Percentiles rank a stretch among this genome's conserved stretches.
Conservation (phyloP, 805 yeast species). For the Cyberlindnera xishuangbannaensis region DNA sequence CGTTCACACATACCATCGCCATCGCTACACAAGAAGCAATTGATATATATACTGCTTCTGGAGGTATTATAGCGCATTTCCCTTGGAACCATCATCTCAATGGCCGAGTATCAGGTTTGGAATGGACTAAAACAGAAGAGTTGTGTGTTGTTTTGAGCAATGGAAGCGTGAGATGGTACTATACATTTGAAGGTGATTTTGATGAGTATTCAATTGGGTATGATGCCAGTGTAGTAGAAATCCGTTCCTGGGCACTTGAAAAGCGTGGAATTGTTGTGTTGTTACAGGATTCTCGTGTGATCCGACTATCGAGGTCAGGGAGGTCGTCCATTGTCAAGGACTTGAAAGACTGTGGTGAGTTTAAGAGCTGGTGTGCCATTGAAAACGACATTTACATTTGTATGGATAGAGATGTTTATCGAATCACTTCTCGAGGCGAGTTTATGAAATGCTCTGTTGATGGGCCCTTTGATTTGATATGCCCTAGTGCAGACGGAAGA, state of each 20-base stretch:
- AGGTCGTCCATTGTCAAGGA: constrained; percentile 1
- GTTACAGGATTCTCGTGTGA: constrained; percentile 4
- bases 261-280: constrained; percentile 5
- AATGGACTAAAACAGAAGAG: constrained; percentile 10
- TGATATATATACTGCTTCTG: constrained; percentile 9
- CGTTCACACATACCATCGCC: constrained; percentile 13
- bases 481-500: constrained; percentile 9
- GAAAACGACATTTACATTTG: constrained; percentile 4
- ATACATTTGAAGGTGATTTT: constrained; percentile 13
- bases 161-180: constrained; percentile 14
- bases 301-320: constrained; percentile 7
- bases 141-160: constrained; percentile 10
- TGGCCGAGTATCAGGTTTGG: constrained; percentile 7
- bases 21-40: constrained; percentile 5
- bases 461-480: constrained; percentile 13
- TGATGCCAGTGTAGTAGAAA: constrained; percentile 7
- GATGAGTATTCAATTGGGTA: constrained; percentile 10
- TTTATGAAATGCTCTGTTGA: constrained; percentile 6
- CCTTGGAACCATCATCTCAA: constrained; percentile 14
- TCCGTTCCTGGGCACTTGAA: constrained; percentile 2
- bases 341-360: constrained; percentile 3
- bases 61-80: constrained; percentile 7
- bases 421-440: constrained; percentile 3
- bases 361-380: constrained; percentile 10
- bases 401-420: constrained; percentile 7